Evolutionary conservation across 345 rosid genomes (phyloP).

Genomic region (Lumnitzera littorea): DNA sequence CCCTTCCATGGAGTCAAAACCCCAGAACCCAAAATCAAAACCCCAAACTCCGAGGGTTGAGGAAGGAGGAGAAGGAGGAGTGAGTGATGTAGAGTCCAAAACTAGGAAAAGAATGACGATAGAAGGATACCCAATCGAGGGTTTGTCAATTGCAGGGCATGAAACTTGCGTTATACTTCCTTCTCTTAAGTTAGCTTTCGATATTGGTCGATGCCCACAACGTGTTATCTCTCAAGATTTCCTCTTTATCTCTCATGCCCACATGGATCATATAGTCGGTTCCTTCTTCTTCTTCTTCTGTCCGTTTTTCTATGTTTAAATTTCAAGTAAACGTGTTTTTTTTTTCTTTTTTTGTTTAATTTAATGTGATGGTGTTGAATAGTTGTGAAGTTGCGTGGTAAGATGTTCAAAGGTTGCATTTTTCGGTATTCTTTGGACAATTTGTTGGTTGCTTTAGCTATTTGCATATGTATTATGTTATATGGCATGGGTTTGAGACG

Average conservation of each 20-base stretch:
- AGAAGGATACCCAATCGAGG: slow-evolving; percentile 70
- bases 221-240: slow-evolving; percentile 88
- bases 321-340: too few relatives aligned
- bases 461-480: too few relatives aligned
- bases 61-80: too few relatives aligned
- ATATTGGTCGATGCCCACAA: slow-evolving; percentile 88
- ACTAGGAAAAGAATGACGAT: slow-evolving; percentile 33
- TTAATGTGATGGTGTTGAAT: too few relatives aligned
- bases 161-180: slow-evolving; percentile 92
- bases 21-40: not conserved
- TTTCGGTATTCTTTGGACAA: too few relatives aligned
- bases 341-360: too few relatives aligned
- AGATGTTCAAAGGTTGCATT: too few relatives aligned
- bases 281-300: not conserved
- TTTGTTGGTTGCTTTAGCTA: too few relatives aligned
- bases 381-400: too few relatives aligned
- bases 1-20: slow-evolving; percentile 2
- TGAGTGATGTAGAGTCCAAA: slow-evolving; percentile 7
- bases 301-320: too few relatives aligned
- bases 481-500: too few relatives aligned
- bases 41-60: too few relatives aligned
- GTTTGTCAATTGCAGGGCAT: slow-evolving; percentile 88
- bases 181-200: slow-evolving; percentile 70
- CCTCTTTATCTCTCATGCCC: slow-evolving; percentile 88
- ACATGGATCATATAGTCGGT: slow-evolving; percentile 93